A percentile compares a stretch with the other conserved stretches of the same genome.
phyloP scores from a whole-genome alignment of 495 filamentous ascomycete species.

The Trichoderma orchidacearum region DNA sequence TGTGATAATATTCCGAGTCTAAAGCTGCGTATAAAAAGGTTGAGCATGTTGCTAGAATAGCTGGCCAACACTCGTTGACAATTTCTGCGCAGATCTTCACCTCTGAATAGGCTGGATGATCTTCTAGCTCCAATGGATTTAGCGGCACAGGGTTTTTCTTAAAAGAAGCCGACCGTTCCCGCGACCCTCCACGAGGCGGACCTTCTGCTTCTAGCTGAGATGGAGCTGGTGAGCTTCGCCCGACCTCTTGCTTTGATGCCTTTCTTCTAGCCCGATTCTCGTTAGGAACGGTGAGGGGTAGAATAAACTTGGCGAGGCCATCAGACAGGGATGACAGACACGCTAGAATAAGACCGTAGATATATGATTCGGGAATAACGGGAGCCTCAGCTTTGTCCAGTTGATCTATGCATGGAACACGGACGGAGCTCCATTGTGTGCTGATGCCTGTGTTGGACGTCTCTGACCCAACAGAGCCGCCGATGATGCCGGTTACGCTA shows the following conservation, averaged over 20 bases:
- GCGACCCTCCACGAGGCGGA: conserved; percentile 19
- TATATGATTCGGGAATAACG: conserved; percentile 74
- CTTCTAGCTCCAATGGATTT: conserved; percentile 63
- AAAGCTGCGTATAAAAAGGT: conserved; percentile 86
- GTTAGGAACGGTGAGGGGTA: conserved; percentile 71
- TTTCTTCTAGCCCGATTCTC: conserved; percentile 40
- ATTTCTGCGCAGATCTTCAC: conserved; percentile 66
- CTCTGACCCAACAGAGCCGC: conserved; percentile 51
- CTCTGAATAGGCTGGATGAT: conserved; percentile 53
- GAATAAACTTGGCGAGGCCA: conserved; percentile 79
- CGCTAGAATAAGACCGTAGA: conserved; percentile 77
- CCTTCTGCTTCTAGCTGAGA: conserved; percentile 16
- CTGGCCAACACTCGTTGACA: conserved; percentile 89
- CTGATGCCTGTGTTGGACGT: conserved; percentile 67
- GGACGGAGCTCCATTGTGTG: conserved; percentile 75
- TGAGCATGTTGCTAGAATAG: conserved; percentile 82
- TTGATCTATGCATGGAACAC: conserved; percentile 83
- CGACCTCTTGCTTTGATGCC: conserved; percentile 21
- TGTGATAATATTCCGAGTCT: conserved; percentile 90
- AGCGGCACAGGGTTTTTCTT: conserved; percentile 54
- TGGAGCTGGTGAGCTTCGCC: conserved; percentile 27
- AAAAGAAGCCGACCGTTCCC: conserved; percentile 32
- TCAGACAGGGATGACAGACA: conserved; percentile 85
- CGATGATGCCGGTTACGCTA: conserved; percentile 78
- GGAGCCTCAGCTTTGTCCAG: conserved; percentile 87